phyloP scores from a whole-genome alignment of 352 stramenopile genomes.

The Phytophthora uliginosa region DNA sequence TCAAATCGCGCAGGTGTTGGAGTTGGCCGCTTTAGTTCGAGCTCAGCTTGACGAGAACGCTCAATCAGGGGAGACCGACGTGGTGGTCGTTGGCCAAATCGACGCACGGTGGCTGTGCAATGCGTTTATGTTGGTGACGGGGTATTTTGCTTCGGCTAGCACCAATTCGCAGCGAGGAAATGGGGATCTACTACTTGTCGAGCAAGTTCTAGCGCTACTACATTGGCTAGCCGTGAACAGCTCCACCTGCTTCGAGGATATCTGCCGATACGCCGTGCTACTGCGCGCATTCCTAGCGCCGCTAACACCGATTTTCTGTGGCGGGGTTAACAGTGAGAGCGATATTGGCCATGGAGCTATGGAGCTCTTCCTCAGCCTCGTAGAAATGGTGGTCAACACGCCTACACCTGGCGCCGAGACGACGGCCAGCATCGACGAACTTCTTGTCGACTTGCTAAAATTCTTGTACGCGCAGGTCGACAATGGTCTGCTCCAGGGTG shows the following conservation, averaged over 20 bases:
- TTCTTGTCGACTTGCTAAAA: slow-evolving; percentile 48
- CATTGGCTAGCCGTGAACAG: slow-evolving; percentile 42
- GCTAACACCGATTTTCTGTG: slow-evolving; percentile 29
- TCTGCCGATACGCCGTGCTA: slow-evolving; percentile 37
- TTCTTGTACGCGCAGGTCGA: slow-evolving; percentile 57
- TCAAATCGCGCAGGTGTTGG: slow-evolving; percentile 52
- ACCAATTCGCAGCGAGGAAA: not conserved
- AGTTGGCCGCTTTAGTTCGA: slow-evolving; percentile 31
- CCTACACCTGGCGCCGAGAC: slow-evolving; percentile 27
- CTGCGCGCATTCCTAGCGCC: slow-evolving; percentile 36
- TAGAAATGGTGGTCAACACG: slow-evolving; percentile 45
- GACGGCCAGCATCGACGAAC: slow-evolving; percentile 42
- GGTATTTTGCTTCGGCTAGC: not conserved
- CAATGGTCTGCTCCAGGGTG: slow-evolving; percentile 35
- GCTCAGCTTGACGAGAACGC: slow-evolving; percentile 28
- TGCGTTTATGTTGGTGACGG: slow-evolving; percentile 34
- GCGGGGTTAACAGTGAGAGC: slow-evolving; percentile 2
- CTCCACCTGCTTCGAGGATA: slow-evolving; percentile 35
- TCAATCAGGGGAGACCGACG: slow-evolving; percentile 8
- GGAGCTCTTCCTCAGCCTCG: slow-evolving; percentile 42
- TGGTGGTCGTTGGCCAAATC: slow-evolving; percentile 26
- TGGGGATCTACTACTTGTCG: slow-evolving; percentile 27
- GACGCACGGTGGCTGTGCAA: slow-evolving; percentile 37
- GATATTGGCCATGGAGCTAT: slow-evolving; percentile 10
- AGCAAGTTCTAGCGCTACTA: slow-evolving; percentile 43